Percentiles rank a stretch among this genome's conserved stretches.
These are phyloP conservation scores for Ceratobasidium sp. DNA, from an alignment of 1,284 basidiomycete genomes.

Conservation along the genomic window DNA sequence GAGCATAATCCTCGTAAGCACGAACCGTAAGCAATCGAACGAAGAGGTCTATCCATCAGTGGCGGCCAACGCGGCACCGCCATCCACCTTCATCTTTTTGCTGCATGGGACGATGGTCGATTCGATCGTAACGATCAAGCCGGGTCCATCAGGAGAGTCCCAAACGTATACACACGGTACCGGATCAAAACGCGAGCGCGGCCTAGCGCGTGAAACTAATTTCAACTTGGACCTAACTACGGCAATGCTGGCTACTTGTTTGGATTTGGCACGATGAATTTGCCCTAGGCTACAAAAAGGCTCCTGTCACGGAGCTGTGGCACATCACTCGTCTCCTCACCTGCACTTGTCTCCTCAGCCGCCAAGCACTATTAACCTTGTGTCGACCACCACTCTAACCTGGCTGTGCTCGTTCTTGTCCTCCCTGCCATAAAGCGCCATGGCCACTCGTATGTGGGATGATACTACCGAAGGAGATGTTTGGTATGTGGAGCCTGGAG, in stretches of 20 bases:
- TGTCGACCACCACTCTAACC: not conserved
- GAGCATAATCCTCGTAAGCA: not conserved
- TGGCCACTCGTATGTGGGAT: conserved; percentile 9
- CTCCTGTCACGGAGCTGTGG: not conserved
- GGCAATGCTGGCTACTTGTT: not conserved
- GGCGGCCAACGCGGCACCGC: not conserved
- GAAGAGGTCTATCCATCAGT: not conserved
- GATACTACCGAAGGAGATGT: conserved; percentile 5
- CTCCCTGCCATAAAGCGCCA: not conserved
- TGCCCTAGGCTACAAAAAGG: not conserved
- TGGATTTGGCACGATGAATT: not conserved
- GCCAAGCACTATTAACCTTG: not conserved
- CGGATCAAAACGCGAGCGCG: conserved; percentile 3
- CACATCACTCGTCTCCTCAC: not conserved
- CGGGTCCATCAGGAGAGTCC: not conserved
- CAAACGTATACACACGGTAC: not conserved
- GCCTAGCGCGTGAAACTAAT: not conserved
- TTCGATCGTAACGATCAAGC: not conserved
- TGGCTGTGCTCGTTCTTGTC: not conserved
- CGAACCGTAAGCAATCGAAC: not conserved
- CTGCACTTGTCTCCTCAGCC: not conserved
- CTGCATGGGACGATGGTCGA: no score
- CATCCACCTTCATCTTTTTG: not conserved
- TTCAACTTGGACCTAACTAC: not conserved
- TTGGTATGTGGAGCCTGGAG: conserved; percentile 7